Evolutionary conservation across 306 rosid species (phyloP).

Genomic region (Castanea mollissima): DNA sequence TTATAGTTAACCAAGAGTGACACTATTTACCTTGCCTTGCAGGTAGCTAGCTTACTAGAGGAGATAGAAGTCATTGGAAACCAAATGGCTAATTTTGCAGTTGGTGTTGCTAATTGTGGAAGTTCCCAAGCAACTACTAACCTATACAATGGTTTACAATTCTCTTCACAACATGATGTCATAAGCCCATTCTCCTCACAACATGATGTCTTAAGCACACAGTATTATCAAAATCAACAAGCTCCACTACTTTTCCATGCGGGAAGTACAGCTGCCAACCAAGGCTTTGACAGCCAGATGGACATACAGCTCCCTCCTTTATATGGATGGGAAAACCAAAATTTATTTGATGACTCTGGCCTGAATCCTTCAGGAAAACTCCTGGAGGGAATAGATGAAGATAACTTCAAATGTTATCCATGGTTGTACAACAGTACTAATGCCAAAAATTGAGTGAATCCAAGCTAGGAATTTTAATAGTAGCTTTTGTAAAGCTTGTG

Average conservation of each 20-base stretch:
- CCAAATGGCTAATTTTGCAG: slow-evolving; percentile 40
- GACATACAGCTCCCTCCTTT: slow-evolving; percentile 40
- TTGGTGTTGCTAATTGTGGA: slow-evolving; percentile 28
- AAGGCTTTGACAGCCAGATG: slow-evolving; percentile 34
- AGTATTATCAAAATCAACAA: slow-evolving; percentile 38
- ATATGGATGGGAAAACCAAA: slow-evolving; percentile 40
- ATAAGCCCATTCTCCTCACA: slow-evolving; percentile 25
- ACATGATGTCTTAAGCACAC: slow-evolving; percentile 38
- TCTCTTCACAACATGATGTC: slow-evolving; percentile 37
- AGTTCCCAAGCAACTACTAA: slow-evolving; percentile 29
- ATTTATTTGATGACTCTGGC: slow-evolving; percentile 32
- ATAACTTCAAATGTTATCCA: slow-evolving; percentile 44
- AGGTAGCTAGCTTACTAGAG: slow-evolving; percentile 82
- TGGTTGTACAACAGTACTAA: slow-evolving; percentile 41
- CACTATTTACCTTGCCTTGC: slow-evolving; percentile 7
- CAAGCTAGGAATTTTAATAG: background rate
- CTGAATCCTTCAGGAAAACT: slow-evolving; percentile 44
- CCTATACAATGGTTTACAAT: slow-evolving; percentile 29
- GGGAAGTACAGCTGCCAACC: slow-evolving; percentile 21
- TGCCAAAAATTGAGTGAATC: slow-evolving; percentile 24
- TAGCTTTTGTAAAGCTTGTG: slow-evolving; percentile 5
- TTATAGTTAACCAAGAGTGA: background rate
- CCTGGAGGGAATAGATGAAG: slow-evolving; percentile 55
- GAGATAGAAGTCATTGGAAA: slow-evolving; percentile 73
- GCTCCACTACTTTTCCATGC: slow-evolving; percentile 31